phyloP scores from a whole-genome alignment of 257 asterid genomes.

The Ajuga chamaepitys region DNA sequence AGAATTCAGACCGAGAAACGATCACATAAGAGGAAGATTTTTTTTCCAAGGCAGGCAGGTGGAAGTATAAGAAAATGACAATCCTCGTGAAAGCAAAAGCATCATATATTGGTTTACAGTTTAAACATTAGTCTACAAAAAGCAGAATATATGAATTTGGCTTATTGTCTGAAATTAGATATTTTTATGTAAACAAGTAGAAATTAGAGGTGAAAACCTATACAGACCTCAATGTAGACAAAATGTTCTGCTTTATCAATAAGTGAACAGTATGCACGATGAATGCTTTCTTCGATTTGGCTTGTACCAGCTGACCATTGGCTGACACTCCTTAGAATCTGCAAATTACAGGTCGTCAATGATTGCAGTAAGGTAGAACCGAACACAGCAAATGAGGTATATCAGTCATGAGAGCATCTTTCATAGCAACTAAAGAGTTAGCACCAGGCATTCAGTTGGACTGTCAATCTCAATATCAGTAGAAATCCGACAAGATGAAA shows the following conservation, averaged over 20 bases:
- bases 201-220: conserved; percentile 1
- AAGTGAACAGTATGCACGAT: conserved; percentile 82
- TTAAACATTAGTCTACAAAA: neutral
- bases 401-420: neutral
- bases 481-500: neutral
- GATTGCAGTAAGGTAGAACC: conserved; percentile 9
- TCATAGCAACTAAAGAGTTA: conserved; percentile 2
- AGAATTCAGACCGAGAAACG: neutral
- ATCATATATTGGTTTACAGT: neutral
- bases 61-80: neutral
- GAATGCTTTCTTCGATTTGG: conserved; percentile 91
- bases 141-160: neutral
- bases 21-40: neutral
- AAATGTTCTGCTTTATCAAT: conserved; percentile 90
- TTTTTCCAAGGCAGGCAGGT: neutral
- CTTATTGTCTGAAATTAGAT: neutral
- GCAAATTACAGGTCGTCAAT: conserved; percentile 25
- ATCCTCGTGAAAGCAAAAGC: neutral
- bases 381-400: conserved; percentile 11
- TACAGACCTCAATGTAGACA: conserved; percentile 80
- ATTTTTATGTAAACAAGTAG: neutral
- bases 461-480: neutral
- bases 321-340: conserved; percentile 91
- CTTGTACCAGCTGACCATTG: conserved; percentile 99
- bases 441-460: neutral